These are phyloP conservation scores for Acanthamoeba divionensis DNA, from an alignment of 208 protist genomes.

Conservation along the genomic window DNA sequence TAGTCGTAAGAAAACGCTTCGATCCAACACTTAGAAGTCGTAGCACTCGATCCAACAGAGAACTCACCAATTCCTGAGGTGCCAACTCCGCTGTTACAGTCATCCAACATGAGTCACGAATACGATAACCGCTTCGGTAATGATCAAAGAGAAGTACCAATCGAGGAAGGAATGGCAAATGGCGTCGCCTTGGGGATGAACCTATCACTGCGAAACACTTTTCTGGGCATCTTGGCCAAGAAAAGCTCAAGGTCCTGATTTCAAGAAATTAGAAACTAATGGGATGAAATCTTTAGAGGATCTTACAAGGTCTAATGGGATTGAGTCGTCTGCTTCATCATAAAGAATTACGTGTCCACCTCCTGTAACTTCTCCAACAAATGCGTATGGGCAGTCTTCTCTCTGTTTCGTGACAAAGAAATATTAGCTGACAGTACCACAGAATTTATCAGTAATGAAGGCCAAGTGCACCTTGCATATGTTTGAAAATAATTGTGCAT, in stretches of 20 bases:
- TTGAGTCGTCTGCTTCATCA: conserved; percentile 54
- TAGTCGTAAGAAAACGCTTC: conserved; percentile 83
- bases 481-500: conserved; percentile 58
- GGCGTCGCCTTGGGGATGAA: neutral
- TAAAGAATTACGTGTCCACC: conserved; percentile 69
- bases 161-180: conserved; percentile 44
- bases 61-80: neutral
- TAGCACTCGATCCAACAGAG: conserved; percentile 51
- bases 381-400: conserved; percentile 69
- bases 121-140: neutral
- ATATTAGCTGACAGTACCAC: neutral
- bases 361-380: conserved; percentile 77
- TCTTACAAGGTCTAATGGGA: conserved; percentile 43
- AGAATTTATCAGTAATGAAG: neutral
- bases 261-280: neutral
- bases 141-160: neutral
- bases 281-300: too few relatives aligned
- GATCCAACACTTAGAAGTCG: conserved; percentile 77
- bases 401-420: conserved; percentile 11
- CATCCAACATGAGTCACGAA: neutral
- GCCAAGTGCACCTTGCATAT: conserved; percentile 48
- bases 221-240: conserved; percentile 74
- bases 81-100: neutral
- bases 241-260: neutral
- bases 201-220: conserved; percentile 64